Conservation (phyloP, 225 moss, liverwort and hornwort species). For the Rhytidiadelphus loreus region DNA sequence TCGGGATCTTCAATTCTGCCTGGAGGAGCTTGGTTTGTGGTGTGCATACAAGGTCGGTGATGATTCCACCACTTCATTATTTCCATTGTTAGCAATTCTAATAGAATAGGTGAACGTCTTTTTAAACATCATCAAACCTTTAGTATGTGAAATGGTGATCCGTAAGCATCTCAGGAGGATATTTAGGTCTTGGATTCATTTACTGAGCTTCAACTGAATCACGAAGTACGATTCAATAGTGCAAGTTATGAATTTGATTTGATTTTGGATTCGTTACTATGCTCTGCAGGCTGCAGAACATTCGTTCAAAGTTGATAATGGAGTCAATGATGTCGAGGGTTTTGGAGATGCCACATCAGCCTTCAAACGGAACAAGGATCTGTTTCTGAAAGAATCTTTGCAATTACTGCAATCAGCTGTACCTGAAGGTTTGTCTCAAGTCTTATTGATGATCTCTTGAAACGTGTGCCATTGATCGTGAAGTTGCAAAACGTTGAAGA, state of each 20-base stretch:
- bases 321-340: conserved; percentile 32
- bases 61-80: neutral
- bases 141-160: neutral
- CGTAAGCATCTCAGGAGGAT: neutral
- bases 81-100: neutral
- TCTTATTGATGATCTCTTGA: neutral
- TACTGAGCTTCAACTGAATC: neutral
- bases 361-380: conserved; percentile 52
- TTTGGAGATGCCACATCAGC: conserved; percentile 37
- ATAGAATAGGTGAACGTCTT: neutral
- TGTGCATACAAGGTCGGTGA: conserved; percentile 70
- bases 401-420: conserved; percentile 39
- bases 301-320: conserved; percentile 49
- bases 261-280: neutral
- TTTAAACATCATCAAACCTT: neutral
- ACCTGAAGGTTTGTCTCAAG: conserved; percentile 37
- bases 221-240: neutral
- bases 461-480: neutral
- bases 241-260: neutral
- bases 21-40: conserved; percentile 77
- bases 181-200: neutral
- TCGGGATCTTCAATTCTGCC: conserved; percentile 69
- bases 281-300: conserved; percentile 62
- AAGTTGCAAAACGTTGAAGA: neutral
- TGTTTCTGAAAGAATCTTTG: conserved; percentile 59